phyloP scores from a whole-genome alignment of 306 rosid genomes.

The Inga laurina region DNA sequence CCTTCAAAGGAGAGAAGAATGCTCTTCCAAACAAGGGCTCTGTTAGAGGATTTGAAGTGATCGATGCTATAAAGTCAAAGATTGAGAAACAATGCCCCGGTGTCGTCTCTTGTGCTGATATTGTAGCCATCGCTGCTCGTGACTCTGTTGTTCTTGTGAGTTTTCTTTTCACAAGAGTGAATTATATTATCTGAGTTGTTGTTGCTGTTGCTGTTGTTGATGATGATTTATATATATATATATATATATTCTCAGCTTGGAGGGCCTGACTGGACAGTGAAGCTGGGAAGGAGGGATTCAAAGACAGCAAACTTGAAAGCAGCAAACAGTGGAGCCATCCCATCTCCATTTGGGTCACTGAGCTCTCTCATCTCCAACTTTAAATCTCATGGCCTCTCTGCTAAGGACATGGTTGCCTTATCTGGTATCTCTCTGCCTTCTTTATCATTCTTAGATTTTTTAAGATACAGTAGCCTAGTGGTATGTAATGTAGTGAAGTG shows the following conservation, averaged over 20 bases:
- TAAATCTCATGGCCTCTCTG: conserved; percentile 57
- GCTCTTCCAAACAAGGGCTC: conserved; percentile 66
- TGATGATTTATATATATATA: too few species aligned
- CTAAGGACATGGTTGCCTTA: conserved; percentile 75
- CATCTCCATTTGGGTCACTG: conserved; percentile 55
- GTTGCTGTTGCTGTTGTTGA: not conserved
- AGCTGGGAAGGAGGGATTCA: conserved; percentile 87
- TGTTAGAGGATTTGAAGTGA: conserved; percentile 57
- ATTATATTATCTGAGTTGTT: too few species aligned
- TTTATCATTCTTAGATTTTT: not conserved
- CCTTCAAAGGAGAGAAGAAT: conserved; percentile 66
- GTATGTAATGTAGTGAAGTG: too few species aligned
- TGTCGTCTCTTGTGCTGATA: conserved; percentile 84
- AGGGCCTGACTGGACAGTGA: conserved; percentile 82
- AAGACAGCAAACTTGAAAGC: conserved; percentile 58
- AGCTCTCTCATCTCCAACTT: conserved; percentile 47
- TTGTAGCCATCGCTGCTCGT: conserved; percentile 77
- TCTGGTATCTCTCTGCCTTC: conserved; percentile 53
- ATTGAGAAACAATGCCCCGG: conserved; percentile 62
- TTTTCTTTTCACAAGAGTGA: not conserved
- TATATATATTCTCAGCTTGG: conserved; percentile 56
- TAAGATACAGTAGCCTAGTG: too few species aligned
- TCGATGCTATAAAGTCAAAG: conserved; percentile 58
- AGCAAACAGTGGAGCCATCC: conserved; percentile 66
- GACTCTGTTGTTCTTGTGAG: conserved; percentile 72